Base-by-base conservation (phyloP, 2,329 filamentous ascomycete genomes). In the Catunica adiposa region DNA sequence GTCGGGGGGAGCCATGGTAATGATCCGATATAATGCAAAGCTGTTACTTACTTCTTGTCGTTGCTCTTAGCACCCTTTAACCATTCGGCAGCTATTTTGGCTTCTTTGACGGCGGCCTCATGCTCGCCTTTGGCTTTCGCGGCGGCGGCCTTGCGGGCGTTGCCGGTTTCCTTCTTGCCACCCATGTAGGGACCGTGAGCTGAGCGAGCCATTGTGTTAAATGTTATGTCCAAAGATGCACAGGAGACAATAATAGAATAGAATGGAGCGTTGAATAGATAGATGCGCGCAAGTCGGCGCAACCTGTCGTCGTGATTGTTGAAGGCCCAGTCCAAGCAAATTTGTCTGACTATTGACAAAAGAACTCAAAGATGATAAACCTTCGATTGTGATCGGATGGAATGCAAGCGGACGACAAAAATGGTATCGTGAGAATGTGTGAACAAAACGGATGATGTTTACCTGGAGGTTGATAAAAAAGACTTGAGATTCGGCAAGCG, bases 91-190 rank as follows among this genome's bases (percentile, higher is more conserved):
- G 82, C 78, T 64, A 96, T 90, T 26, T 69, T 79, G 2, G 73
- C 78, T 3, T 80, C 80, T 55, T 74, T 77, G 69, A 83, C 83
- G 38, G 77, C 71, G 40, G 87, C 78, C 58, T 83, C 82, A 2
- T 69, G 80, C 0, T 87, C 86, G 58, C 82, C 76, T 71, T 97
- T 97, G 56, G 77, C 71, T 7, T 86, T 85, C 1, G 89, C 90
- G 2, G 81, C 83, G 51, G 96, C 89, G 60, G 89, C 89, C 76
- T 98, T 97, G 71, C 88, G 79, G 60, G 89, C 89, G 69, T 96
- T 88, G 61, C 90, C 92, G 7, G 83, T 80, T 2, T 72, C 88
- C 74, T 97, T 97, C 72, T 95, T 97, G 68, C 77, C 84, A 71
- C 85, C 88, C 60, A 94, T 89, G 55, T 73, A 38, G 3, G 15